phyloP scores from a whole-genome alignment of 108 stramenopile species.

The Pinguiococcus pyrenoidosus region DNA sequence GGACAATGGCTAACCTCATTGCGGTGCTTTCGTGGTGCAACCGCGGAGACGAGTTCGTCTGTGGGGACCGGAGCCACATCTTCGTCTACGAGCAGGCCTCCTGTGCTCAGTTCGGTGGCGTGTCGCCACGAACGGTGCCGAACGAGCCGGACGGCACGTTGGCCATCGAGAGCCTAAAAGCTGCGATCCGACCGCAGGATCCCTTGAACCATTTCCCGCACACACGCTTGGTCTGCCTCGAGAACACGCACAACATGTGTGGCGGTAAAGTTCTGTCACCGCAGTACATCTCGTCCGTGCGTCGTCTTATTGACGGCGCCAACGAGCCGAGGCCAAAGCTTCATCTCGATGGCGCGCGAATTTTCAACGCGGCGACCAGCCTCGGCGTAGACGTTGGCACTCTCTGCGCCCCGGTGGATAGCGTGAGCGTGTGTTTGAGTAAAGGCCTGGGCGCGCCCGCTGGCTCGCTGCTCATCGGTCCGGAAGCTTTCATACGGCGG shows the following conservation, averaged over 20 bases:
- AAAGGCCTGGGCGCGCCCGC: slow-evolving; percentile 88
- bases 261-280: slow-evolving; percentile 74
- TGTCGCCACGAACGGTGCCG: slow-evolving; percentile 52
- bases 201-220: slow-evolving; percentile 80
- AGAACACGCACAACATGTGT: slow-evolving; percentile 89
- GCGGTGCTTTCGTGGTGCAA: slow-evolving; percentile 69
- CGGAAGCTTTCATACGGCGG: slow-evolving; percentile 41
- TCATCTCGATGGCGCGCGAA: slow-evolving; percentile 81
- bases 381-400: slow-evolving; percentile 32
- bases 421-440: slow-evolving; percentile 79
- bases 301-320: slow-evolving; percentile 33
- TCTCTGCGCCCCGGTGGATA: slow-evolving; percentile 56
- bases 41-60: slow-evolving; percentile 41
- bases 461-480: slow-evolving; percentile 76
- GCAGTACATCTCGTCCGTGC: slow-evolving; percentile 60
- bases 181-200: slow-evolving; percentile 58
- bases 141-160: slow-evolving; percentile 59
- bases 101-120: slow-evolving; percentile 52
- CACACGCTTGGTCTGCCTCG: slow-evolving; percentile 67
- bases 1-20: slow-evolving; percentile 90
- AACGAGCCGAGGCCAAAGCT: slow-evolving; percentile 44
- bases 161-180: slow-evolving; percentile 27
- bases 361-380: slow-evolving; percentile 77
- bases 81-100: slow-evolving; percentile 30
- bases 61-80: slow-evolving; percentile 17